Base-by-base conservation (phyloP, 2,329 filamentous ascomycete genomes). In the Xylaria sp. region DNA sequence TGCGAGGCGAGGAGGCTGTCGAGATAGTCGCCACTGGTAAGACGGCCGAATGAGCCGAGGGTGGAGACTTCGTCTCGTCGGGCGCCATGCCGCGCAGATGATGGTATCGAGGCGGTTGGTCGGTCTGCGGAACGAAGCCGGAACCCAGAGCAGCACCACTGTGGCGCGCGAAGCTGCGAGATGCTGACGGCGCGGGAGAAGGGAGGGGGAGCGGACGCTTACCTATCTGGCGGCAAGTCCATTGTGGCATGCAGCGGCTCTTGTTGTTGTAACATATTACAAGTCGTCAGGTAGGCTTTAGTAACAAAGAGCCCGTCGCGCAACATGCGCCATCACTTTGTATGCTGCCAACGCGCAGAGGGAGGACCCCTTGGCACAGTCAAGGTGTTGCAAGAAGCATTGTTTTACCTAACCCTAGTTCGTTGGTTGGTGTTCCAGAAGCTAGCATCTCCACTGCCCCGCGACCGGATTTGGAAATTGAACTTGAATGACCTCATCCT, bases 151-250 rank as follows among this genome's bases (percentile, higher is more conserved):
- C 5, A 23, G 38, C 9, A 48, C 5, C n/a, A 38, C n/a, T 5
- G 21, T 31, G n/a, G 19, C 27, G 46, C 44, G 33, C 27, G 11
- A 41, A 43, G 29, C 13, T 33, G 51, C 48, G 31, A 44, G 40
- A 49, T 43, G 17, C 35, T 41, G 40, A 37, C 19, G 37, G 23
- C 21, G 27, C 2, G 10, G 47, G 11, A 4, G 15, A 43, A 48
- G 23, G 44, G 29, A 35, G 19, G 52, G 13, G 44, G 21, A 33
- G 54, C 44, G 53, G 51, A 52, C 52, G 62, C 71, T 70, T 68
- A 73, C 72, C 72, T 70, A 66, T 72, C 66, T 54, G 69, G 71
- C 37, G 63, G 61, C 35, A 65, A 68, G 37, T 70, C 70, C 72
- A 74, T 74, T 71, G 67, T 73, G 29, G 37, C 44, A 31, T 11